Conservation (phyloP, 2,329 filamentous ascomycete species). For the Myriosclerotinia curreyana region DNA sequence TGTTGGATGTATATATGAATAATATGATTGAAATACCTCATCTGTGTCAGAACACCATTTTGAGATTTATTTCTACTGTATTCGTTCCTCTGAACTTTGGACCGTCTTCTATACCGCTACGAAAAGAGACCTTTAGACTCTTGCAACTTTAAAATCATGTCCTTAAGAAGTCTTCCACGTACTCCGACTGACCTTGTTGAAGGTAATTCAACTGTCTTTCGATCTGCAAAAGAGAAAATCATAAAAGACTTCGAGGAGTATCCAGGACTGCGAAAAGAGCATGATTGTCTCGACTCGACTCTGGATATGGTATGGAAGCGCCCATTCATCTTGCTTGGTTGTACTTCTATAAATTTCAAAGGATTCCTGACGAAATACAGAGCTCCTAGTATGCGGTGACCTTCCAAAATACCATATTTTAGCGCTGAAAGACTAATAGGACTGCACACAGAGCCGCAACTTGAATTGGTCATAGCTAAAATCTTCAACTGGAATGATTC, state of each 20-base stretch:
- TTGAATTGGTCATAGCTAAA: not conserved
- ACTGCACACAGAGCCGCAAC: not conserved
- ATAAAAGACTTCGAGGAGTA: not conserved
- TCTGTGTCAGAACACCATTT: too few species aligned
- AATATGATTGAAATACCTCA: too few species aligned
- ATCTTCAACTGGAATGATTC: not conserved
- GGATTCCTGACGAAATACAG: not conserved
- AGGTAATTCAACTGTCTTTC: rapidly evolving
- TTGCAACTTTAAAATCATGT: not conserved
- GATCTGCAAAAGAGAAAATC: not conserved
- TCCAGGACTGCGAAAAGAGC: not conserved
- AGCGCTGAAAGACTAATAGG: not conserved
- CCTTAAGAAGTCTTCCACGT: not conserved
- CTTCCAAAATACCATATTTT: not conserved
- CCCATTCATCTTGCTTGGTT: not conserved
- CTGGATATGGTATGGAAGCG: not conserved
- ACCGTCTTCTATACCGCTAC: not conserved
- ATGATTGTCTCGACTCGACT: not conserved
- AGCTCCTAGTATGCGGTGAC: not conserved
- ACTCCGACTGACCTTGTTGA: rapidly evolving
- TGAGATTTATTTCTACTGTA: too few species aligned
- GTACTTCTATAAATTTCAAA: rapidly evolving
- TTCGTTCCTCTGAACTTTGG: not conserved
- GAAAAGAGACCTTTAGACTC: too few species aligned
- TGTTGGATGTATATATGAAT: too few species aligned